These are phyloP conservation scores for Coemansia interrupta DNA, from an alignment of 192 early-diverging fungal genomes.

Conservation along the genomic window DNA sequence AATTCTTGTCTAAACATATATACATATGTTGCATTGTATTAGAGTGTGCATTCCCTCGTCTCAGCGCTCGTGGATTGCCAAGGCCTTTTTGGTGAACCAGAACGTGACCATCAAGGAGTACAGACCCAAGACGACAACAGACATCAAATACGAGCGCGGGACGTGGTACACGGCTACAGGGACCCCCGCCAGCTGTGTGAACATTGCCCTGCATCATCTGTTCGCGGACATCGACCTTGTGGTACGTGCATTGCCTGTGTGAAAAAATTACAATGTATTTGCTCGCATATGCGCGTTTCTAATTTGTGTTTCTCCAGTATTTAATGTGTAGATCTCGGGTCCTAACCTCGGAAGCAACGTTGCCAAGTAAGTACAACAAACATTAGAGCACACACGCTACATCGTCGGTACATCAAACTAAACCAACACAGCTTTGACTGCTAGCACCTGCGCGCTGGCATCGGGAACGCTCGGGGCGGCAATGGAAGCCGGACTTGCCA, in stretches of 20 bases:
- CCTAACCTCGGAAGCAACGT: conserved; percentile 32
- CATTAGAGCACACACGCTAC: not conserved
- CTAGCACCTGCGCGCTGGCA: conserved; percentile 26
- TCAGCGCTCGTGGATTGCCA: conserved; percentile 34
- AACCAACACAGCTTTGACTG: not conserved
- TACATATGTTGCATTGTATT: not conserved
- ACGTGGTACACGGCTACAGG: conserved; percentile 23
- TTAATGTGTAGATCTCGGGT: conserved; percentile 31
- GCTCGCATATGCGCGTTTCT: not conserved
- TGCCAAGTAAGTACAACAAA: conserved; percentile 21
- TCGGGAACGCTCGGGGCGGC: conserved; percentile 30
- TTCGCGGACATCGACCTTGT: conserved; percentile 32
- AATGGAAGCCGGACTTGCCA: conserved; percentile 23
- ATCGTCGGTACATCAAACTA: not conserved
- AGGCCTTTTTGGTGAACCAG: conserved; percentile 29
- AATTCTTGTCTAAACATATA: not conserved
- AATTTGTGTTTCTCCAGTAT: not conserved
- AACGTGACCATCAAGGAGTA: conserved; percentile 10
- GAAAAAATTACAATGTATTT: not conserved
- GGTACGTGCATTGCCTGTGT: conserved; percentile 10
- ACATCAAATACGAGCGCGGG: conserved; percentile 1
- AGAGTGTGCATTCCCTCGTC: conserved; percentile 26
- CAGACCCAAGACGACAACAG: conserved; percentile 4
- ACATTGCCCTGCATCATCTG: conserved; percentile 30
- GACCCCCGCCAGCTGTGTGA: conserved; percentile 30